Evolutionary conservation across 768 basidiomycete species (phyloP), one percentile per base, ranked within the genome.

Genomic region (Wakefieldia striispora): DNA sequence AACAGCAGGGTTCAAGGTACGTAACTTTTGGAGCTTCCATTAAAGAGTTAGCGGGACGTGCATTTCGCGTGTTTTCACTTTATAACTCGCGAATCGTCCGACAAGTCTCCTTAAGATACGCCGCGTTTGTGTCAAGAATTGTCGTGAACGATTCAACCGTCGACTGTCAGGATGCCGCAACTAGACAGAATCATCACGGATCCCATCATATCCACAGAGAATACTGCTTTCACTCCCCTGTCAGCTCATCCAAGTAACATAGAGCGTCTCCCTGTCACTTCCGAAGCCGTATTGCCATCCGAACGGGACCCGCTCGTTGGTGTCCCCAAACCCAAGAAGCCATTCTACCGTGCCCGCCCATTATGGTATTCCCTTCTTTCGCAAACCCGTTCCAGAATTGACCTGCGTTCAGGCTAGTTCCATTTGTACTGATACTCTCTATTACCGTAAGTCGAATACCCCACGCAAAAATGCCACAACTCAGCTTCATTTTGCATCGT

Each of bases 381-480:
- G 4, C 14, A 16, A 31, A 16, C 5, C 12, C 23, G n/a, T 45
- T 19, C 16, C 47, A 33, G 23, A 33, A 39, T 21, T 60, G 36
- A 67, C 45, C 23, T 31, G 13, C 17, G 3, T 41, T 7, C 52
- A 88, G 88, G 86, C 71, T 89, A 35, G 81, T 87, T 37, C 88
- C 88, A 3, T 82, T 89, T 37, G 82, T 82, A 7, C 66, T 91
- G 34, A 67, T 76, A 11, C 77, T 81, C 45, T 82, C 84, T 24
- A 75, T 90, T 61, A 81, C 84, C 60, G 88, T 88, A 59, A 53
- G 78, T 72, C 7, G 10, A 24, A 26, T 20, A 6, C 17, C 17
- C 16, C 27, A 23, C 29, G 14, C 26, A 42, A 20, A 45, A 39
- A 35, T 43, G 4, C 16, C 39, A 21, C 12, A 14, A 12, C 33